These are phyloP conservation scores for Phytophthora kernoviae DNA, from an alignment of 352 stramenopile genomes.

Conservation along the genomic window DNA sequence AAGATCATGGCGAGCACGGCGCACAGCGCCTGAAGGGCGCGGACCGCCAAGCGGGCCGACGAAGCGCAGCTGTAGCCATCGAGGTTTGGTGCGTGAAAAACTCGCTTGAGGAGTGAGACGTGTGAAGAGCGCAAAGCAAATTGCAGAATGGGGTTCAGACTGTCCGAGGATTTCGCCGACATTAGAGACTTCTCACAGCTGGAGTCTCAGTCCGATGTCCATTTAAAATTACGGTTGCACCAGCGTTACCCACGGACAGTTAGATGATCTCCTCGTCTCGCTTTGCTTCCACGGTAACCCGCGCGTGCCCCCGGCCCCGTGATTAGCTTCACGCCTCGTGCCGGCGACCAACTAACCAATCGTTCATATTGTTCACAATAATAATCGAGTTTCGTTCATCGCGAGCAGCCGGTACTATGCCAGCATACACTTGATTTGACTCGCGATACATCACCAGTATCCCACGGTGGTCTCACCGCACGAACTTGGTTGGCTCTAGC, in stretches of 20 bases:
- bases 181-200: too few species aligned
- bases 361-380: not conserved
- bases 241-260: slow-evolving; percentile 11
- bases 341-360: slow-evolving; percentile 12
- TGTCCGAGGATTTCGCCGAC: too few species aligned
- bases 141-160: slow-evolving; percentile 1
- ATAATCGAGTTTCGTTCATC: slow-evolving; percentile 13
- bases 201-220: not conserved
- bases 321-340: slow-evolving; percentile 31
- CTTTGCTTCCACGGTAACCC: slow-evolving; percentile 14
- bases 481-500: slow-evolving; percentile 22
- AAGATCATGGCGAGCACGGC: slow-evolving; percentile 48
- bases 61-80: slow-evolving; percentile 24
- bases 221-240: slow-evolving; percentile 23
- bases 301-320: slow-evolving; percentile 21
- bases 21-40: slow-evolving; percentile 35
- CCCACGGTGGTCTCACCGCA: slow-evolving; percentile 29
- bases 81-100: not conserved
- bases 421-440: slow-evolving; percentile 24
- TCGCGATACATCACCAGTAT: slow-evolving; percentile 13
- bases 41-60: slow-evolving; percentile 21
- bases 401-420: slow-evolving; percentile 4
- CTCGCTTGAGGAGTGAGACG: not conserved
- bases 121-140: slow-evolving; percentile 30
- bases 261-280: slow-evolving; percentile 9